A percentile compares a stretch with the other conserved stretches of the same genome.
Conservation (phyloP, 2,329 filamentous ascomycete genomes). For the Alternaria hordeiaustralica region DNA sequence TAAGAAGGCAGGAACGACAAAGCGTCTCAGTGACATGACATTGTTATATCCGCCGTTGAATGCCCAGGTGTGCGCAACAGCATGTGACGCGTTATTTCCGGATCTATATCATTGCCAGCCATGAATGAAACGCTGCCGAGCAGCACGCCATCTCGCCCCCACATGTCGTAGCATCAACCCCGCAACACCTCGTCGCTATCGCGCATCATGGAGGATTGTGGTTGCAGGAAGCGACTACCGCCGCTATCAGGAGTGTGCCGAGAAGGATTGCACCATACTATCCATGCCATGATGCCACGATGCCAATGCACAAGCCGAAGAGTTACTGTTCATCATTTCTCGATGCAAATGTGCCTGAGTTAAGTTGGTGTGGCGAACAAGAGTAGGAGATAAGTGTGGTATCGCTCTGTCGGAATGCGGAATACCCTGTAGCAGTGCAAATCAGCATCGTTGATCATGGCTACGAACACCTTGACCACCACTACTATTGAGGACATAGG, state of each 20-base stretch:
- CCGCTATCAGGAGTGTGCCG: background rate
- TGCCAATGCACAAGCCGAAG: background rate
- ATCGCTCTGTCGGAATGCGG: background rate
- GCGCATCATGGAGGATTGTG: background rate
- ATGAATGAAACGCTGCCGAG: background rate
- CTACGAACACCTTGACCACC: constrained; percentile 6
- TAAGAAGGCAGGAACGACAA: background rate
- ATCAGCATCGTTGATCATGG: background rate
- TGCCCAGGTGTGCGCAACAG: no score
- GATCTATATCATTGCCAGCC: background rate
- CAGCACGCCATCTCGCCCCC: constrained; percentile 31
- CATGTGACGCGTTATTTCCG: background rate
- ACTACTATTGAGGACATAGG: background rate
- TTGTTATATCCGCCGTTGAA: background rate
- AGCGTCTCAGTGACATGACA: background rate
- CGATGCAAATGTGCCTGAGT: background rate
- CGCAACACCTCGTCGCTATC: constrained; percentile 12
- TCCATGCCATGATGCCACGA: constrained; percentile 1
- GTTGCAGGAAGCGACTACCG: background rate
- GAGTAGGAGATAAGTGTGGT: background rate
- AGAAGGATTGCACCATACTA: background rate
- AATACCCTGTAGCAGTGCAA: background rate
- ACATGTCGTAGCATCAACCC: constrained; percentile 27
- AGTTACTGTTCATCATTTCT: background rate
- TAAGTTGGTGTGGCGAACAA: background rate